A percentile compares a stretch with the other conserved stretches of the same genome.
Conservation (phyloP, 2,329 filamentous ascomycete genomes). For the Penicillium expansum region DNA sequence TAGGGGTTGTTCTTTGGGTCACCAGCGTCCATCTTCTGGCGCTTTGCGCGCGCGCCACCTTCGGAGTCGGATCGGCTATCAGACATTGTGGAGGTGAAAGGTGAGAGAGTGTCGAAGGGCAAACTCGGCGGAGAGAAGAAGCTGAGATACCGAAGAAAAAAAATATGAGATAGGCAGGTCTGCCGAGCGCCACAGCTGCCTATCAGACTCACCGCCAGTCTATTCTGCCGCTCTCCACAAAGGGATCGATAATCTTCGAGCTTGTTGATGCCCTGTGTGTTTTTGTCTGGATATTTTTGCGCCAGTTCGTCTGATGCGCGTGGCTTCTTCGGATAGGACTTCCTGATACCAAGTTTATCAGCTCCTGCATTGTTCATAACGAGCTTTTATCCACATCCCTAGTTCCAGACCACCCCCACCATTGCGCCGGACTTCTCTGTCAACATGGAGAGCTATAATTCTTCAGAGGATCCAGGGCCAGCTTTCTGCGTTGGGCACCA, state of each 20-base stretch:
- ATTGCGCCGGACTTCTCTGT: conserved; percentile 4
- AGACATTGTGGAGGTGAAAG: conserved; percentile 47
- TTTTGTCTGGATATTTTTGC: neutral
- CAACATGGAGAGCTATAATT: conserved; percentile 34
- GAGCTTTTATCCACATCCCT: neutral
- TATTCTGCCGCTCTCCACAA: conserved; percentile 34
- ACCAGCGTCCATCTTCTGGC: conserved; percentile 52
- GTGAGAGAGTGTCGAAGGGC: conserved; percentile 12
- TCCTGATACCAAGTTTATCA: neutral
- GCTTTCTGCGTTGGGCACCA: conserved; percentile 62
- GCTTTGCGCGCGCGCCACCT: conserved; percentile 52
- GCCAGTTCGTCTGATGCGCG: neutral
- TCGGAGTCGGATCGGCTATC: conserved; percentile 56
- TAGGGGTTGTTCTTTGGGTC: conserved; percentile 72
- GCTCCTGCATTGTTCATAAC: neutral
- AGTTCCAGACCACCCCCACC: conserved; percentile 3
- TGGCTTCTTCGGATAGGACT: neutral
- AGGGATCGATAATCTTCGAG: conserved; percentile 22
- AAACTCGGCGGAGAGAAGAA: conserved; percentile 14
- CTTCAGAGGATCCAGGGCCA: conserved; percentile 39
- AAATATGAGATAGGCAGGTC: conserved; percentile 35
- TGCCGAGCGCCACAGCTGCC: conserved; percentile 29
- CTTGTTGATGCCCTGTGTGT: conserved; percentile 3
- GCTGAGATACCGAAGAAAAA: conserved; percentile 17
- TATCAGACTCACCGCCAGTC: conserved; percentile 26